Conservation (phyloP, 148 eudicot genomes). For the Fagopyrum esculentum region DNA sequence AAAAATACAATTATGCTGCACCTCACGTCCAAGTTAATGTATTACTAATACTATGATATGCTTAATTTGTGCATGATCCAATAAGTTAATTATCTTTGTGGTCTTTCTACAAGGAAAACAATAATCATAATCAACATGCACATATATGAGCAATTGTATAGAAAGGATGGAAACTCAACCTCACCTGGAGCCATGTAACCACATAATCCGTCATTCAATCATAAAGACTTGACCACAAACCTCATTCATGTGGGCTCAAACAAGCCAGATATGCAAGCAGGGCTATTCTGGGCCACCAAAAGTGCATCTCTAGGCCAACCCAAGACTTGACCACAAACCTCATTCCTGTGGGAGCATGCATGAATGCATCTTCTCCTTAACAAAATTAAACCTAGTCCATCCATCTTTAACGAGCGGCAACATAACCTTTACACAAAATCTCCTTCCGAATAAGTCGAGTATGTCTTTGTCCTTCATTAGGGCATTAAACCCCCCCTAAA, state of each 20-base stretch:
- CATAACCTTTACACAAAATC: neutral
- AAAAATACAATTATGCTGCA: neutral
- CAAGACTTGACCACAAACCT: neutral
- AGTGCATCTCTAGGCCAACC: neutral
- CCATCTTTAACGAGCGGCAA: neutral
- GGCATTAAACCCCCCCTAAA: neutral
- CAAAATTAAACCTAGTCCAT: neutral
- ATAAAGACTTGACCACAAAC: neutral
- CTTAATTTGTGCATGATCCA: too few species aligned
- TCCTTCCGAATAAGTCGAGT: neutral
- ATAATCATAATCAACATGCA: neutral
- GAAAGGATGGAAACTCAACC: neutral
- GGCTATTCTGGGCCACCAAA: slow-evolving; percentile 1
- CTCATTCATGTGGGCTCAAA: neutral
- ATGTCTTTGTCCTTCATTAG: neutral
- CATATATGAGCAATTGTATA: neutral
- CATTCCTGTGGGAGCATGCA: too few species aligned
- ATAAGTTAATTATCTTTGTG: too few species aligned
- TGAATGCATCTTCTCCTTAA: too few species aligned
- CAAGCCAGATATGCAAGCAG: slow-evolving; percentile 2
- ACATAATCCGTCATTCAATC: slow-evolving; percentile 4
- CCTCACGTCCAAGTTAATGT: neutral
- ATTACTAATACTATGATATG: too few species aligned
- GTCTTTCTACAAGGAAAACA: slow-evolving; percentile 22
- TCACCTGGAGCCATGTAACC: slow-evolving; percentile 30